Evolutionary conservation across 2,329 filamentous ascomycete genomes (phyloP), one percentile per base, ranked within the genome.

Genomic region (Thelonectria discophora): DNA sequence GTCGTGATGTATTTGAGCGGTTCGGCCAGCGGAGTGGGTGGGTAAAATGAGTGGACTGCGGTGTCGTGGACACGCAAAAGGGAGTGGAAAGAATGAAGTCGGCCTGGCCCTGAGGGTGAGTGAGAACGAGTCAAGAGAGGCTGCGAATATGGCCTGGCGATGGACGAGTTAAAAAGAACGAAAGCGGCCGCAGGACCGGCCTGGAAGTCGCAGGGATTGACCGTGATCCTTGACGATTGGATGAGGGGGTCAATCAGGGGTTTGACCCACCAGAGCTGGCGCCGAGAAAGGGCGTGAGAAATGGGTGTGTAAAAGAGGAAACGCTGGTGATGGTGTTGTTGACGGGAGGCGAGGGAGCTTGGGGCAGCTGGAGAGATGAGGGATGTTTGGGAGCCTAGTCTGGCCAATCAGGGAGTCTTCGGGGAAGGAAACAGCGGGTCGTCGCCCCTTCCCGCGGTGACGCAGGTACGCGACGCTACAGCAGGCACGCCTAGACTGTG

Each of bases 21-120:
- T 70, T 72, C 69, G 70, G 66, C 69, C 69, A 69, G 68, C 70
- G 63, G 49, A 18, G 42, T 7, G 42, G 53, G 32, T 70, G 63
- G 59, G 24, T 58, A 61, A 72, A 74, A 30, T 69, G 73, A 74
- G 67, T 74, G 73, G 71, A 74, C 71, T 71, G 73, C 70, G 65
- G 69, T 74, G 70, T 67, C 65, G 59, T 67, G 69, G 65, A 74
- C 72, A 74, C 70, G 70, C 71, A 72, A 71, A 72, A 72, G 68
- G 61, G 65, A 72, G 62, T 69, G 67, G 62, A 68, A 56, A 64
- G 58, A 63, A 65, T 54, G 62, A 60, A 51, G 65, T 60, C 62
- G 62, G 68, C 64, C 69, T 68, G 67, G 61, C 62, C 68, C 57
- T 71, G 60, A 46, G 66, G 68, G 69, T 71, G 70, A 68, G 65